A percentile compares a stretch with the other conserved stretches of the same genome.
Evolutionary conservation across 179 eudicot species (phyloP).

Genomic region (Vitellaria paradoxa): DNA sequence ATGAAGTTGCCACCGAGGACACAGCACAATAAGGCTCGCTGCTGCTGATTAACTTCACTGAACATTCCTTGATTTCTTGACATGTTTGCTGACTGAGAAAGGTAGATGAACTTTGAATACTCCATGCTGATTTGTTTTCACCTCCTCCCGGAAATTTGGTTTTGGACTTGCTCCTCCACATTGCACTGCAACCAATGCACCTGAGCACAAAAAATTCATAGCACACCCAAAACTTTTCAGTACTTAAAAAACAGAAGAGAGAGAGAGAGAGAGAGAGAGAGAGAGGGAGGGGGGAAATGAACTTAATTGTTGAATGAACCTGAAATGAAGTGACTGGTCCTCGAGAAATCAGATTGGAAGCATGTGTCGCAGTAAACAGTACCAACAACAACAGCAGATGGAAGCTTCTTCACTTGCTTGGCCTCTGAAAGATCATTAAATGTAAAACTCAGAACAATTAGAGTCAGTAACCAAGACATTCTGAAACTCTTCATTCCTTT

Average conservation of each 20-base stretch:
- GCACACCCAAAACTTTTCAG: not conserved
- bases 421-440: conserved; percentile 40
- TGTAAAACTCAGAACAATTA: conserved; percentile 30
- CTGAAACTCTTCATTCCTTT: not conserved
- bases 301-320: conserved; percentile 34
- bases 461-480: conserved; percentile 32
- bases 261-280: too few species aligned
- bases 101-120: conserved; percentile 64
- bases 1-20: conserved; percentile 64
- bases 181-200: conserved; percentile 79
- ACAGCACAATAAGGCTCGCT: conserved; percentile 64
- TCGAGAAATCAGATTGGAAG: conserved; percentile 46
- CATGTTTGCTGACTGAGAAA: conserved; percentile 51
- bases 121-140: conserved; percentile 59
- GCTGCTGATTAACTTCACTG: conserved; percentile 63
- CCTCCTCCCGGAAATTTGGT: conserved; percentile 46
- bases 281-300: too few species aligned
- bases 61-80: conserved; percentile 51
- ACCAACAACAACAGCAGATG: conserved; percentile 60
- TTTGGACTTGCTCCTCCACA: conserved; percentile 35
- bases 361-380: conserved; percentile 81
- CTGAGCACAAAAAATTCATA: conserved; percentile 25
- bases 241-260: not conserved
- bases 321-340: conserved; percentile 60
- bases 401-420: conserved; percentile 29